Evolutionary conservation across 2,329 filamentous ascomycete genomes (phyloP), one percentile per base, ranked within the genome.

Genomic region (Xylariales sp.): DNA sequence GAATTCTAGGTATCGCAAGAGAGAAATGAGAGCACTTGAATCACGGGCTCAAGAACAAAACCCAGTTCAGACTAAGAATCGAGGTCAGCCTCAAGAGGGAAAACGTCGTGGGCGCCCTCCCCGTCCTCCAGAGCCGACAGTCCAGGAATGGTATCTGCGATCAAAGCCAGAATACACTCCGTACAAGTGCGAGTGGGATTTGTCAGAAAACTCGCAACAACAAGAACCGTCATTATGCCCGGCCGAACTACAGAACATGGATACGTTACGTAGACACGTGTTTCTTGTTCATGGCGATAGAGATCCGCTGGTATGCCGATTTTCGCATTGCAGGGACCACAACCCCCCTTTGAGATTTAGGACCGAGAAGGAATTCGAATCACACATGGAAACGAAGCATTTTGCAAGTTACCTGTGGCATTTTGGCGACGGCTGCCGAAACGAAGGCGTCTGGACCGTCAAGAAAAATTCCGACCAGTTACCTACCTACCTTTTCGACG

Each of bases 221-320:
- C 16, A 49, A 18, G 34, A 62, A 23, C 62, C 41, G 34, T 23
- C 80, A 18, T 49, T 67, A 0, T 91, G 89, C 73, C 82, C 81
- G 36, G 88, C 88, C 3, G 86, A 90, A 77, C 79, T 91, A 53
- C 87, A 90, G 58, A 91, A 91, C 72, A 77, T 89, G 64, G 85
- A 86, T 12, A 90, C 87, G 9, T 76, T 91, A 48, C 81, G 84
- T 30, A 80, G 79, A 63, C 89, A 91, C 70, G 77, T 90, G 14
- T 74, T 78, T 18, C 72, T 82, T 14, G 81, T 89, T 2, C 89
- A 91, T 74, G 80, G 64, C 36, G 67, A 71, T 23, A 59, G 63
- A 5, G 68, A 70, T 16, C 66, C 68, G 48, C 65, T 72, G 18
- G 67, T 71, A 45, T 83, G 80, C 60, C 75, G 72, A 46, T 87